Evolutionary conservation across 2,329 filamentous ascomycete species (phyloP).

Genomic region (Salinomyces thailandicus): DNA sequence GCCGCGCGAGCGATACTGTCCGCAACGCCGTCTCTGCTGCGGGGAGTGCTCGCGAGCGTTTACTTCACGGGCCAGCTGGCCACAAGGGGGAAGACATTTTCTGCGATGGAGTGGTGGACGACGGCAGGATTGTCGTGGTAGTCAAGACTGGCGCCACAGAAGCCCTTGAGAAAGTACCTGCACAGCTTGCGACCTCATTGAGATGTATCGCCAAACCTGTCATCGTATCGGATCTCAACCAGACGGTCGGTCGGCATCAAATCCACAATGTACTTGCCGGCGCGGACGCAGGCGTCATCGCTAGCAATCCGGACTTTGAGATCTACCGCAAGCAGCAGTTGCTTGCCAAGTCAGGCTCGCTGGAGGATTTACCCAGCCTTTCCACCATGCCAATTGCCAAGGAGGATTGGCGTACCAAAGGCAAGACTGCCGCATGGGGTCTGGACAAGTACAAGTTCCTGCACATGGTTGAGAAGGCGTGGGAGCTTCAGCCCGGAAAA

Average conservation of each 20-base stretch:
- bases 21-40: background rate
- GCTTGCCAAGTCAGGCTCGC: constrained; percentile 10
- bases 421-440: constrained; percentile 32
- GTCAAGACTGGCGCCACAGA: constrained; percentile 49
- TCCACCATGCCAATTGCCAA: constrained; percentile 6
- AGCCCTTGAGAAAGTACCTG: constrained; percentile 40
- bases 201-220: constrained; percentile 39
- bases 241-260: constrained; percentile 29
- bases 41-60: no score
- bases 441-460: constrained; percentile 46
- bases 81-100: background rate
- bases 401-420: constrained; percentile 8
- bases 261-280: constrained; percentile 17
- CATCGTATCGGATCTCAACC: constrained; percentile 40
- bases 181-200: constrained; percentile 43
- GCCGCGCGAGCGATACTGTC: background rate
- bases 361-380: constrained; percentile 10
- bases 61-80: background rate
- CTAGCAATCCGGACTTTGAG: constrained; percentile 14
- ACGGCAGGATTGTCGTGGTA: constrained; percentile 36
- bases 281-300: constrained; percentile 10
- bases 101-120: background rate
- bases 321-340: constrained; percentile 14
- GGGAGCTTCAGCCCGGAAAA: constrained; percentile 33
- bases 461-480: constrained; percentile 37